Base-by-base conservation (phyloP, 768 basidiomycete genomes). In the Amanita polypyramis region DNA sequence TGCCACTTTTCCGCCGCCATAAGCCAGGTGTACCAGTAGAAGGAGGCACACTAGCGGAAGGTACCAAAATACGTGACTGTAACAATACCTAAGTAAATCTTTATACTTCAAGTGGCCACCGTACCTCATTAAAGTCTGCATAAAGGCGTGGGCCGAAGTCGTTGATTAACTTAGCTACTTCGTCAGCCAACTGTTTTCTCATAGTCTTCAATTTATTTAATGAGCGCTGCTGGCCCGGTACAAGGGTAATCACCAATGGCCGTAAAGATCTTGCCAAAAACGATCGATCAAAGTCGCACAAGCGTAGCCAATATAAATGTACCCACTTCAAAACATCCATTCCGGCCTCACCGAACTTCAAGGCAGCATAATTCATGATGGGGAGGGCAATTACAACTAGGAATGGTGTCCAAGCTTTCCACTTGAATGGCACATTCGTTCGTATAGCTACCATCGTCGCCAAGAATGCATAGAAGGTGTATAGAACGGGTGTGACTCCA, bases 281-380 rank as follows among this genome's bases (percentile, higher is more conserved):
- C 42, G 20, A 15, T 50, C 47, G 9, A 56, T 47, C 42, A 52
- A 49, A 45, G 43, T 43, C 25, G 40, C 27, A 12, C 27, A 49
- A 20, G 8, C 19, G 11, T 21, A 9, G 21, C 9, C 15, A n/a
- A 9, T n/a, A 45, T 29, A 34, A n/a, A 19, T 23, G 10, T 4
- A 66, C 85, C 55, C 56, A 94, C 93, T 97, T 97, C 46, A 93
- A 72, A 21, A 98, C 92, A 58, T 98, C 95, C 80, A 96, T 84
- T 19, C 94, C 95, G 29, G 94, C 95, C 62, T 98, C 95, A 36
- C 95, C 95, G 58, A 98, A 98, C 64, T 96, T 95, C 45, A 98
- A 75, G 5, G 95, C 90, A 4, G 91, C 89, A 58, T 85, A 89
- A 48, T 88, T 93, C 70, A 95, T 84, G 62, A 89, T 79, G 11